These are phyloP conservation scores for Gossypium armourianum DNA, from an alignment of 441 rosid genomes.

Conservation along the genomic window DNA sequence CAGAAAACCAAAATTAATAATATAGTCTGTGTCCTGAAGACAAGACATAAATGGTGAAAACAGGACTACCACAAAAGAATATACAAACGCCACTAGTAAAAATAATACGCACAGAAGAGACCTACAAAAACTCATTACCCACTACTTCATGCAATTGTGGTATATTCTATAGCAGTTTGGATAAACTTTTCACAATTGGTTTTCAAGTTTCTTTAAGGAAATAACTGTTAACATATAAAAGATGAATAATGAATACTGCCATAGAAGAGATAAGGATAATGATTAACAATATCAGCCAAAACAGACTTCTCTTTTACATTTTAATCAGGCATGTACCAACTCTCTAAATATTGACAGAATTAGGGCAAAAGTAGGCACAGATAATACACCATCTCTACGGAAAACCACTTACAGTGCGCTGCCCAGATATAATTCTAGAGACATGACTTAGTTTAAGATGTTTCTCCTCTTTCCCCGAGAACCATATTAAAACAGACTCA, in stretches of 20 bases:
- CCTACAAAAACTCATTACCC: background rate
- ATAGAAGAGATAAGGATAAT: background rate
- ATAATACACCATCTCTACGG: slow-evolving; percentile 1
- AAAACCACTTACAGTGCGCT: slow-evolving; percentile 74
- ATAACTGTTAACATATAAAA: background rate
- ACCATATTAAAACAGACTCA: slow-evolving; percentile 89
- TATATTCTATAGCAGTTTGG: background rate
- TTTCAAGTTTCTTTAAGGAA: background rate
- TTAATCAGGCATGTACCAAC: slow-evolving; percentile 4
- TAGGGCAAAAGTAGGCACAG: background rate
- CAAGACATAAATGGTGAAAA: background rate
- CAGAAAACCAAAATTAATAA: background rate
- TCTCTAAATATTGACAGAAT: background rate
- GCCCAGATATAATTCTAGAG: slow-evolving; percentile 83
- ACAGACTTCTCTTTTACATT: background rate
- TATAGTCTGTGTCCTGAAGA: background rate
- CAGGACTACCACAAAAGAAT: background rate
- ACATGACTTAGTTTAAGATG: slow-evolving; percentile 82
- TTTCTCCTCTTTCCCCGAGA: slow-evolving; percentile 86
- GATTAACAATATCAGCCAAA: background rate
- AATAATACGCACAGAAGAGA: background rate
- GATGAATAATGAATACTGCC: background rate
- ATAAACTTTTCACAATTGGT: background rate
- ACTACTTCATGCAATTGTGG: background rate
- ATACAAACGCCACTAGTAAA: background rate